Evolutionary conservation across 257 asterid genomes (phyloP).

Genomic region (Solanum piurae): DNA sequence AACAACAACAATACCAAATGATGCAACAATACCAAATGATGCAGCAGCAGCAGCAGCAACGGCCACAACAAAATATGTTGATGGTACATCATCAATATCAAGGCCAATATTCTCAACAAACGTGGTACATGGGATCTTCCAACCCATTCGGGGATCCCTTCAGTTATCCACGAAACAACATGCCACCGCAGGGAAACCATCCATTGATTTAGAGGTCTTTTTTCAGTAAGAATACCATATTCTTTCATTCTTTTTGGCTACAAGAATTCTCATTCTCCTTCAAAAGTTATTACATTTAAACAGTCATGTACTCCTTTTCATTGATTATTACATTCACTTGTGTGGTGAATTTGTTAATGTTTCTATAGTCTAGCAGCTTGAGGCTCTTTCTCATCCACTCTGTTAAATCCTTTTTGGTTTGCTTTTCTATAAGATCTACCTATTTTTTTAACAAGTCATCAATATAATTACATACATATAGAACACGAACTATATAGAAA

Average conservation of each 20-base stretch:
- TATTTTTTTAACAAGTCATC: neutral
- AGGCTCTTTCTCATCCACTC: neutral
- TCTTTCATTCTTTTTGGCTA: neutral
- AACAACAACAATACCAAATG: neutral
- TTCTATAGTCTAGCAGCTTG: neutral
- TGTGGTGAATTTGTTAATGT: neutral
- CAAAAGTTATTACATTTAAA: neutral
- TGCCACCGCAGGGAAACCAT: constrained; percentile 38
- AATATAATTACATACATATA: neutral
- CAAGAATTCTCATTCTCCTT: neutral
- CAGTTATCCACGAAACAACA: constrained; percentile 24
- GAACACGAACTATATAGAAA: neutral
- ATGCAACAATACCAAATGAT: constrained; percentile 26
- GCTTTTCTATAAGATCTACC: neutral
- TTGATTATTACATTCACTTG: neutral
- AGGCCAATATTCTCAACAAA: constrained; percentile 26
- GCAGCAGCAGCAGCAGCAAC: constrained; percentile 18
- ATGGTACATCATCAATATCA: neutral
- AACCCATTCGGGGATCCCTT: constrained; percentile 75
- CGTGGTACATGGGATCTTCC: constrained; percentile 22
- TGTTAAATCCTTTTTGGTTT: neutral
- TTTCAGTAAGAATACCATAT: neutral
- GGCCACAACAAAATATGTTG: constrained; percentile 10
- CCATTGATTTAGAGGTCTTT: constrained; percentile 26
- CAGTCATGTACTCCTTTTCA: neutral